Evolutionary conservation across 179 eudicot genomes (phyloP), one percentile per base, ranked within the genome.

Genomic region (Amaranthus tricolor): DNA sequence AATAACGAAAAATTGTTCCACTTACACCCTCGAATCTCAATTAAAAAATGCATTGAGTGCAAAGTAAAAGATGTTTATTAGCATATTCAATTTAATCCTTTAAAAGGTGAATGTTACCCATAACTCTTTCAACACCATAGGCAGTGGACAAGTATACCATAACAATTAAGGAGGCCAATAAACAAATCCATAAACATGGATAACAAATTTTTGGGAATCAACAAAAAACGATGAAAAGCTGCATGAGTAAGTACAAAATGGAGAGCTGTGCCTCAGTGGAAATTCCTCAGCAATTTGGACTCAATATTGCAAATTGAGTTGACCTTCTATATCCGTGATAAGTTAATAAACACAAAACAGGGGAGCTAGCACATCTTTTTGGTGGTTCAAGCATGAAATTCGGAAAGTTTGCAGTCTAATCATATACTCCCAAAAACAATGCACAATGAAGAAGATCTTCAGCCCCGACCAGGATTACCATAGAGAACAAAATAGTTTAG

Each of bases 241-340:
- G 68, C 45, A 53, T 9, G 16, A 49, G 10, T 64, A 17, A 31
- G 19, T 9, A 31, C 40, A 72, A 65, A 48, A 7, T 62, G 40
- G 13, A 8, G 47, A 49, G 14, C 50, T 55, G 47, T 61, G 62
- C 31, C 73, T 40, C 44, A 69, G 53, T 61, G 51, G 68, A 21
- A 49, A 13, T 51, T 17, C 48, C 44, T 68, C 79, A 76, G 51
- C 53, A 76, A 45, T 31, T 60, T 11, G 16, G 62, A 61, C 69
- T 56, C 47, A 68, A 7, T 20, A 1, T 20, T 20, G 59, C 72
- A 21, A 9, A 65, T 45, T 6, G 43, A 53, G 31, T 21, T 19
- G 45, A 20, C 55, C 71, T 12, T 51, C 17, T 58, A 68, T 13
- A 52, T 51, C 44, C 19, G 11, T 19, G 45, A 51, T 20, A 31